Base-by-base conservation (phyloP, 1,284 basidiomycete genomes). In the Leccinum solheimii region DNA sequence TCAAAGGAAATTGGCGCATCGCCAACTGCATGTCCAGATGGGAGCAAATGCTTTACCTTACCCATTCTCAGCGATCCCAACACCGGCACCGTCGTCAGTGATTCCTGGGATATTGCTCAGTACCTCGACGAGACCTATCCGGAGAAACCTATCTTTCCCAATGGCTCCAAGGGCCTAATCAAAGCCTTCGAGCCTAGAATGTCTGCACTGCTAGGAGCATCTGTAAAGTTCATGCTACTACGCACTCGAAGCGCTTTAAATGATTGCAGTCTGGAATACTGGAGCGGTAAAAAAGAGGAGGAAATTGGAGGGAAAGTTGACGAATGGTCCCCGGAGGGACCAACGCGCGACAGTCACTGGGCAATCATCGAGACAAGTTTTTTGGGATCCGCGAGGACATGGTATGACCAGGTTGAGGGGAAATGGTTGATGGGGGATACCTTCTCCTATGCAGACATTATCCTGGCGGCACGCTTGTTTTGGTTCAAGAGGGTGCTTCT, bases 31-130 rank as follows among this genome's bases (percentile, higher is more conserved):
- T 23, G 3, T 27, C 3, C 1, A 8, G 63, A 67, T 27, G 72
- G 72, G 26, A 57, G 26, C 1, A 60, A 65, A 13, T 2, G 1
- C 4, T 67, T 73, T 27, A 80, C 79, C 0, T 34, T 79, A 10
- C 79, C 79, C 21, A 71, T 75, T 11, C 69, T 75, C 56, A 64
- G 66, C 32, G 76, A 79, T 55, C 69, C 69, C 21, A 70, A 70
- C 34, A 77, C 75, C 0, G 70, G 75, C 1, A 69, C 65, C 7
- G 55, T 72, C 40, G 55, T 82, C 52, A 70, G 73, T 48, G 78
- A 79, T 56, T 45, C 43, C 43, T 45, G 43, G 43, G 43, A 45
- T 21, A 45, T 45, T 21, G 43, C 43, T 21, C 43, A 45, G 19
- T 45, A 45, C 19, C 19, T 45, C 19, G 43, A 45, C 11, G 19